Percentiles rank a stretch among this genome's conserved stretches.
Evolutionary conservation across 2,329 filamentous ascomycete genomes (phyloP).

Genomic region (Neodidymelliopsis sp.): DNA sequence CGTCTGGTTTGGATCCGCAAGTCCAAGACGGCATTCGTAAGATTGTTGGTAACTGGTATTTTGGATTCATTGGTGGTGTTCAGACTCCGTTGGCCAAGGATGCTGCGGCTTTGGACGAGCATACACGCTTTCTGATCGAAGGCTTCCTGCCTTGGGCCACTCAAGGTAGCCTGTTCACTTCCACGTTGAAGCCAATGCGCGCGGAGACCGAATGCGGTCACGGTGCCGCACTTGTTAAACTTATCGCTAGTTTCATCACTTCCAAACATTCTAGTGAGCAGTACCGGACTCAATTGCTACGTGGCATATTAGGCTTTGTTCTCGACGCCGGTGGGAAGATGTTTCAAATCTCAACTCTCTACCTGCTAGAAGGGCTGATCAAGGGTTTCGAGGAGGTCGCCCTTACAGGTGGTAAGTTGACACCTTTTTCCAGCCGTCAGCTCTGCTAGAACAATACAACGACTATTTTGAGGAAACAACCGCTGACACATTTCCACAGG

Average conservation of each 20-base stretch:
- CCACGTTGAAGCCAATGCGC: slow-evolving; percentile 44
- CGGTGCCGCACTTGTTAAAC: slow-evolving; percentile 48
- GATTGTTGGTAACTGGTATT: slow-evolving; percentile 55
- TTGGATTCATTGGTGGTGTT: slow-evolving; percentile 36
- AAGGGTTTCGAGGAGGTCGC: slow-evolving; percentile 34
- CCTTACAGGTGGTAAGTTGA: slow-evolving; percentile 1
- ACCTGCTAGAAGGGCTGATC: slow-evolving; percentile 53
- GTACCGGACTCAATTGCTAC: slow-evolving; percentile 31
- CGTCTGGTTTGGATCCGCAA: slow-evolving; percentile 49
- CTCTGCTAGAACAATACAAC: no score
- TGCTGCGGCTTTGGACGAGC: slow-evolving; percentile 14
- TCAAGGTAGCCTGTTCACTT: slow-evolving; percentile 54
- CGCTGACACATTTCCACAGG: background rate
- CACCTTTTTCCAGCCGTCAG: no score
- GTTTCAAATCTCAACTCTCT: slow-evolving; percentile 53
- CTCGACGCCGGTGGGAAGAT: slow-evolving; percentile 44
- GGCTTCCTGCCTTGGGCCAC: slow-evolving; percentile 58
- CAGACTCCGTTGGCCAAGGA: slow-evolving; percentile 11
- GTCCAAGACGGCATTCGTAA: slow-evolving; percentile 58
- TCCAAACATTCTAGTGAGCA: slow-evolving; percentile 10
- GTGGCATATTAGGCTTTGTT: slow-evolving; percentile 46
- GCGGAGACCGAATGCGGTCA: slow-evolving; percentile 48
- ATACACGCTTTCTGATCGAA: slow-evolving; percentile 48
- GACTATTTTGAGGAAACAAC: no score
- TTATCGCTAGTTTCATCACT: slow-evolving; percentile 44